Evolutionary conservation across 164 flowering plant species (phyloP), one percentile per base, ranked within the genome.

Genomic region (Vitis labrusca): DNA sequence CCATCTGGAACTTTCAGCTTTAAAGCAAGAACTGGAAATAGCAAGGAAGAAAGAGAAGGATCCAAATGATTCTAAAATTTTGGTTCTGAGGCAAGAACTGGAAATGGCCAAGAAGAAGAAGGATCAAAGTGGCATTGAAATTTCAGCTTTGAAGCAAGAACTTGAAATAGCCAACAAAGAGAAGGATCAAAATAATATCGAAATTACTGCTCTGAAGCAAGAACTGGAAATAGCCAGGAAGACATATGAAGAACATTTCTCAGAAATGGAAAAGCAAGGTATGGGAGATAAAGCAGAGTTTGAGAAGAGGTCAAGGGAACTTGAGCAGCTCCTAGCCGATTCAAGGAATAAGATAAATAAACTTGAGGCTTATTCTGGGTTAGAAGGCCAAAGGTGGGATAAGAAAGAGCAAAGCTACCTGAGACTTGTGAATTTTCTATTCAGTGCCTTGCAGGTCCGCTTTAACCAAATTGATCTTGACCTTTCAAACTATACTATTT

Each of bases 281-380:
- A 85, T 74, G 67, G 80, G 72, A 68, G 76, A 85, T 66, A 78
- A 79, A 76, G 71, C 11, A 70, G 76, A 78, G 60, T 71, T 88
- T 63, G 85, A 88, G 67, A 72, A 70, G 65, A 86, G 75, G 73
- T 48, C 86, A 68, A 80, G 74, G 74, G 89, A 91, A 65, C 81
- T 87, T 68, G 90, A 93, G 71, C 16, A 47, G 32, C 83, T 77
- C 53, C 68, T 95, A 62, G 63, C 56, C 9, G 87, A 84, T 61
- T 88, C 93, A 58, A 87, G 71, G 71, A 82, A 80, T 61, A 85
- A 84, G 74, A 81, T 78, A 61, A 75, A 82, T 75, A 86, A 91
- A 72, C 87, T 85, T 48, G 87, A 88, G 74, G 74, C 78, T 65
- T 65, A 70, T 65, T 77, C 86, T 66, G 85, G 79, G 62, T 78